A percentile compares a stretch with the other conserved stretches of the same genome.
These are phyloP conservation scores for Mucor racemosus DNA, from an alignment of 371 early-diverging fungal species.

Conservation along the genomic window DNA sequence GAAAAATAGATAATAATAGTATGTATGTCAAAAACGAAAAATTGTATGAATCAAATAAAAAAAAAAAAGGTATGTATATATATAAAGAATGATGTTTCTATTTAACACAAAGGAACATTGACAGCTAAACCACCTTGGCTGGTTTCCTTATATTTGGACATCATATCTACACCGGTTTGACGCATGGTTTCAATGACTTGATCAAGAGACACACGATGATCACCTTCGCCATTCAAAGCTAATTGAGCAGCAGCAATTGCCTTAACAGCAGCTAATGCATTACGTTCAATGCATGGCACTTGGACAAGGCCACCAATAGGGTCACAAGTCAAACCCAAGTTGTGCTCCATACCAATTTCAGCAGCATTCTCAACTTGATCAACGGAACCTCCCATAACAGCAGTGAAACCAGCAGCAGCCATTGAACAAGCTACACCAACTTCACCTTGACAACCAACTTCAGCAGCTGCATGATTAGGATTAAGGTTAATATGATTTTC, in stretches of 20 bases:
- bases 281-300: slow-evolving; percentile 97
- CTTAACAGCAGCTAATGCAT: slow-evolving; percentile 94
- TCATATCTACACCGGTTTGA: slow-evolving; percentile 92
- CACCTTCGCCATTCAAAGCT: slow-evolving; percentile 91
- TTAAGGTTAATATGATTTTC: too few relatives aligned
- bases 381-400: slow-evolving; percentile 93
- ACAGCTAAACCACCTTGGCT: slow-evolving; percentile 92
- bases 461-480: slow-evolving; percentile 67
- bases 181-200: slow-evolving; percentile 97
- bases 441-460: slow-evolving; percentile 94
- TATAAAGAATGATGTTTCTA: neutral
- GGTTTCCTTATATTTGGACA: slow-evolving; percentile 96
- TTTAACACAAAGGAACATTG: slow-evolving; percentile 85
- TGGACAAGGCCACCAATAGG: slow-evolving; percentile 93
- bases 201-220: slow-evolving; percentile 88
- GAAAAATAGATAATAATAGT: neutral
- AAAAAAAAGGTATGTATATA: neutral
- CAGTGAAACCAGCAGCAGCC: slow-evolving; percentile 94
- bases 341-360: slow-evolving; percentile 97
- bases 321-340: slow-evolving; percentile 93
- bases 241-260: slow-evolving; percentile 95
- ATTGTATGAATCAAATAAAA: neutral
- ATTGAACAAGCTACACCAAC: slow-evolving; percentile 95
- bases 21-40: neutral
- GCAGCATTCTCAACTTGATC: slow-evolving; percentile 95